Base-by-base conservation (phyloP, 768 basidiomycete species). In the Leccinum truebloodii region DNA sequence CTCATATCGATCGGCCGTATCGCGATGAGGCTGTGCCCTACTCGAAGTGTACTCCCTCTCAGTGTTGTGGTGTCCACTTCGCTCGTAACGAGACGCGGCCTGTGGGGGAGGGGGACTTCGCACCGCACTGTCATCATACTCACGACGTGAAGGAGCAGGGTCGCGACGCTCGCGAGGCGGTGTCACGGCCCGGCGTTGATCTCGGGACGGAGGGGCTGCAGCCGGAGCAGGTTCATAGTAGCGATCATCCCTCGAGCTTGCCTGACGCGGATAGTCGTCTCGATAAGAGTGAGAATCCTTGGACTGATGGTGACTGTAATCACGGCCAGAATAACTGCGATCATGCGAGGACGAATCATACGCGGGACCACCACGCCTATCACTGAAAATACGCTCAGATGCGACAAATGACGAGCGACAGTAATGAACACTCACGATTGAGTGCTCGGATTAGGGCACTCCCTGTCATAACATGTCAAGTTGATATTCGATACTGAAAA, bases 141-240 rank as follows among this genome's bases (percentile, higher is more conserved):
- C 89, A 59, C 87, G 83, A 65, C 78, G 75, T 61, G 79, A 67
- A 63, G 81, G 75, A 73, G 88, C 86, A n/a, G 59, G 48, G 59
- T 90, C 90, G 41, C 87, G 79, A 67, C 83, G 85, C 12, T 89
- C 90, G 64, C 88, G 80, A 16, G 87, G 82, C 54, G 89, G 77
- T 12, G 83, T 84, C 14, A 79, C 76, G 58, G 86, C 84, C 59
- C 88, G 77, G 52, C 89, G 79, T 59, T 82, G 81, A 59, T 90
- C 89, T 39, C 87, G 79, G 2, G 71, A 69, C 61, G 81, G 64
- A 60, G 78, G 69, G 20, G 79, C 49, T 26, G 57, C 46, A 77
- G 80, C 16, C 16, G 75, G 68, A 35, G 79, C 70, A 60, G 79
- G 77, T 49, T 83, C 80, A 70, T 87, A 86, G 72, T 86, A 85